phyloP scores from a whole-genome alignment of 257 asterid species.

The Solanum ahanhuiri region DNA sequence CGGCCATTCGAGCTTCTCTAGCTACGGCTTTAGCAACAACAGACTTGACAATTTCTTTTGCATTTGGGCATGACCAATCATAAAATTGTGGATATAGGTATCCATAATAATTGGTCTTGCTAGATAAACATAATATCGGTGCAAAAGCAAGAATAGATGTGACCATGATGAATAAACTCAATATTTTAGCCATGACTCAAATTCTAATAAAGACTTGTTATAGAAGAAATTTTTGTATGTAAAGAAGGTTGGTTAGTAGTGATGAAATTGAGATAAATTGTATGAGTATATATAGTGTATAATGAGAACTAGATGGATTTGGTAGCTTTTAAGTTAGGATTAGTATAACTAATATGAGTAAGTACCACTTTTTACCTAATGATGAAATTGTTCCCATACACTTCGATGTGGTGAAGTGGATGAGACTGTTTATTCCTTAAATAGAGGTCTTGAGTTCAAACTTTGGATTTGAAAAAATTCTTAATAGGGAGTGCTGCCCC shows the following conservation, averaged over 20 bases:
- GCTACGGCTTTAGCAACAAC: constrained; percentile 67
- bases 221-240: background rate
- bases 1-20: constrained; percentile 83
- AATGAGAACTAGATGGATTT: constrained; percentile 25
- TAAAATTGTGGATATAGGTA: constrained; percentile 75
- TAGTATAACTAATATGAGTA: background rate
- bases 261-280: constrained; percentile 11
- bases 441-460: too few relatives aligned
- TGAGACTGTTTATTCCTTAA: too few relatives aligned
- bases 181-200: constrained; percentile 16
- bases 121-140: constrained; percentile 42
- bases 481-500: background rate
- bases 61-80: constrained; percentile 62
- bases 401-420: too few relatives aligned
- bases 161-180: constrained; percentile 22
- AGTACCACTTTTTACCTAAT: background rate
- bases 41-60: constrained; percentile 45
- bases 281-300: constrained; percentile 23
- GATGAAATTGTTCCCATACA: background rate
- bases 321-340: constrained; percentile 16
- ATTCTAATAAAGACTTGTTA: background rate
- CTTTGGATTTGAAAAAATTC: background rate
- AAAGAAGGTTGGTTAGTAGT: constrained; percentile 3
- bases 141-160: constrained; percentile 31
- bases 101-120: constrained; percentile 33